Evolutionary conservation across 2,329 filamentous ascomycete genomes (phyloP).

Genomic region (Ambrosiella beaveri): DNA sequence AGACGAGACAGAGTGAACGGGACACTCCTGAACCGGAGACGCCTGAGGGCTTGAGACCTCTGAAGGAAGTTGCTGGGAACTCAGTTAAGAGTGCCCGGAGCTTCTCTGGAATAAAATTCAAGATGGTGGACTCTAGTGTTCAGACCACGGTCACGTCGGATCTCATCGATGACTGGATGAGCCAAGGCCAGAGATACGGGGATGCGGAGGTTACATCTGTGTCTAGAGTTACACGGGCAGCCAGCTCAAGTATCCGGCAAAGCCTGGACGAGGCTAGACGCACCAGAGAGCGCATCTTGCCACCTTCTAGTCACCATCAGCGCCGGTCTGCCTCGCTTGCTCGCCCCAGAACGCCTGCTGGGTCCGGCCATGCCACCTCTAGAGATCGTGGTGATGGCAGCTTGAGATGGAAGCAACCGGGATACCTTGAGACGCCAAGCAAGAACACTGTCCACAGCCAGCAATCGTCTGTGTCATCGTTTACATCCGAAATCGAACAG

Average conservation of each 20-base stretch:
- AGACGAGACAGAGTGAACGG: constrained; percentile 37
- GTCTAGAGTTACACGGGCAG: constrained; percentile 40
- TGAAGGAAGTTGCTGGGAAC: constrained; percentile 48
- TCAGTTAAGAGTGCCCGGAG: constrained; percentile 26
- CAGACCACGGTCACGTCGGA: constrained; percentile 74
- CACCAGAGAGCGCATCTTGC: constrained; percentile 4
- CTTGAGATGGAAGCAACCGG: background rate
- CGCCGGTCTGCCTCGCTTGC: constrained; percentile 50
- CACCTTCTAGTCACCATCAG: background rate
- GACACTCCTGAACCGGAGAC: constrained; percentile 26
- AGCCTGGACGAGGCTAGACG: constrained; percentile 8
- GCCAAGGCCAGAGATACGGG: constrained; percentile 23
- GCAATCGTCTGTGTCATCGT: constrained; percentile 71
- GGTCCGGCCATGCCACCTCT: constrained; percentile 28
- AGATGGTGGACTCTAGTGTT: constrained; percentile 29
- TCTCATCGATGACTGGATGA: constrained; percentile 59
- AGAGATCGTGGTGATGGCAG: constrained; percentile 13
- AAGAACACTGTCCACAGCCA: constrained; percentile 27
- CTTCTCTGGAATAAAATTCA: constrained; percentile 9
- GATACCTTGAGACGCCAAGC: constrained; percentile 8
- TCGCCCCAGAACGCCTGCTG: constrained; percentile 44
- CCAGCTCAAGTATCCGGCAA: constrained; percentile 46
- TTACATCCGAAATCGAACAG: constrained; percentile 81
- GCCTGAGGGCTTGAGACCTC: constrained; percentile 38
- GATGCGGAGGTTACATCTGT: constrained; percentile 2